phyloP scores from a whole-genome alignment of 106 monocot genomes.

The Phalaenopsis equestris region DNA sequence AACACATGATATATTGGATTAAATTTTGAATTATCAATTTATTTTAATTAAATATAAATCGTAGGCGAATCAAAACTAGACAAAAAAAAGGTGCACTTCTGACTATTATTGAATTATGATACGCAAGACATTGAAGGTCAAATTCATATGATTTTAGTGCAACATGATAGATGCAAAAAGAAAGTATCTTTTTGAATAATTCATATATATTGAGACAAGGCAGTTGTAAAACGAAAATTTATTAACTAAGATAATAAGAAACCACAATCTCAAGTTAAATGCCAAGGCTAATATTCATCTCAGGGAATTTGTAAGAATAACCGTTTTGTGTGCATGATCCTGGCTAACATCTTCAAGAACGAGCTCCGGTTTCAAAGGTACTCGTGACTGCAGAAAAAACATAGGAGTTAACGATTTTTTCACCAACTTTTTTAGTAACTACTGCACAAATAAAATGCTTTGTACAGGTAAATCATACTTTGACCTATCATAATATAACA shows the following conservation, averaged over 20 bases:
- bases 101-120: background rate
- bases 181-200: background rate
- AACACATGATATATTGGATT: background rate
- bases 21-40: background rate
- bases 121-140: background rate
- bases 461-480: background rate
- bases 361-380: conserved; percentile 82
- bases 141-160: background rate
- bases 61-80: background rate
- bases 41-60: background rate
- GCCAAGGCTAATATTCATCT: background rate
- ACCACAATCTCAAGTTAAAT: conserved; percentile 6
- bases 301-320: conserved; percentile 24
- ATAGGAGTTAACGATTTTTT: background rate
- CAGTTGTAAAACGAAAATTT: background rate
- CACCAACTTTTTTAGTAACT: background rate
- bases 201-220: background rate
- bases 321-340: conserved; percentile 98
- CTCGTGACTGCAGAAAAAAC: conserved; percentile 65
- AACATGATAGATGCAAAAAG: background rate
- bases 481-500: background rate
- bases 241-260: background rate
- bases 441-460: background rate
- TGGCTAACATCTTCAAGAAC: conserved; percentile 99
- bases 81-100: background rate